Percentiles rank a stretch among this genome's conserved stretches.
These are phyloP conservation scores for Gentiana macrophylla DNA, from an alignment of 257 asterid genomes.

Conservation along the genomic window DNA sequence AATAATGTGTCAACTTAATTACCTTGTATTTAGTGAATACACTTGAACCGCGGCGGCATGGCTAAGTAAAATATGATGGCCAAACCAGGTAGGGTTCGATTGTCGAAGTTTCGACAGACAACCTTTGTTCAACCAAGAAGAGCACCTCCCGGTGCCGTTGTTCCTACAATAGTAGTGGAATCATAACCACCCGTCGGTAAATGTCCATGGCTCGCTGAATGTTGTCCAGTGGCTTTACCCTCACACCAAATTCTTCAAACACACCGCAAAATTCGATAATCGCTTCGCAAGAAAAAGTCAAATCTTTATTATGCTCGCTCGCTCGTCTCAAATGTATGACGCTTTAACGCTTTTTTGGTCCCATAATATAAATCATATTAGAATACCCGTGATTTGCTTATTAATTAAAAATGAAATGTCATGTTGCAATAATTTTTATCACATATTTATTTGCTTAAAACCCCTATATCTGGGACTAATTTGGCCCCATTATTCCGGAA, in stretches of 20 bases:
- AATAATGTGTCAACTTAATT: neutral
- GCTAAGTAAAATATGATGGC: slow-evolving; percentile 36
- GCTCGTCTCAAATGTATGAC: too few relatives aligned
- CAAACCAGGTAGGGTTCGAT: slow-evolving; percentile 56
- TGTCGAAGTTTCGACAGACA: slow-evolving; percentile 37
- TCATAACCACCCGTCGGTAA: slow-evolving; percentile 38
- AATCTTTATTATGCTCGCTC: too few relatives aligned
- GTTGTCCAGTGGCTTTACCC: slow-evolving; percentile 58
- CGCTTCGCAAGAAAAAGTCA: too few relatives aligned
- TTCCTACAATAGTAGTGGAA: slow-evolving; percentile 14
- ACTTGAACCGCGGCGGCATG: slow-evolving; percentile 40
- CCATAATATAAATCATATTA: too few relatives aligned
- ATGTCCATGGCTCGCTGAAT: slow-evolving; percentile 40
- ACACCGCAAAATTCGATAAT: slow-evolving; percentile 44
- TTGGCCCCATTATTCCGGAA: too few relatives aligned
- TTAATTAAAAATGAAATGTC: too few relatives aligned
- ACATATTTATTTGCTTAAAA: too few relatives aligned
- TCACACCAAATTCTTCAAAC: slow-evolving; percentile 63
- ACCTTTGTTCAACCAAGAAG: slow-evolving; percentile 20
- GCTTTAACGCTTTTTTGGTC: too few relatives aligned
- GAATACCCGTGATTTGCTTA: too few relatives aligned
- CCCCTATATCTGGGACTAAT: too few relatives aligned
- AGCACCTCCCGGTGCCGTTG: slow-evolving; percentile 55
- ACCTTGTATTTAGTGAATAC: slow-evolving; percentile 43
- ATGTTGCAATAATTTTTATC: too few relatives aligned